A percentile compares a stretch with the other conserved stretches of the same genome.
Evolutionary conservation across 768 basidiomycete species (phyloP).

Genomic region (Boletus fagicola): DNA sequence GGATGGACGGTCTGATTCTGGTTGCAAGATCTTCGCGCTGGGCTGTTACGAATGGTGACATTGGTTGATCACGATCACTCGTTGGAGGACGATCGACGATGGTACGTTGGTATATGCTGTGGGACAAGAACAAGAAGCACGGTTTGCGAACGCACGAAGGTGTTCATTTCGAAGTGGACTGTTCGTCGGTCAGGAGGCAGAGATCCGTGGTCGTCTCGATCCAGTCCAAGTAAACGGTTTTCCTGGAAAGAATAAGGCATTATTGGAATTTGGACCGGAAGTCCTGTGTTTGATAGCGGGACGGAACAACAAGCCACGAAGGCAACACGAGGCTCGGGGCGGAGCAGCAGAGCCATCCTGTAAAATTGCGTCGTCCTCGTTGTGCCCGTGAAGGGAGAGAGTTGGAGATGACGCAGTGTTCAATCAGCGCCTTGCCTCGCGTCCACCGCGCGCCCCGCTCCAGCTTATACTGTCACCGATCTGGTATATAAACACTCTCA

Average conservation of each 20-base stretch:
- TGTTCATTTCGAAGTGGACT: conserved; percentile 26
- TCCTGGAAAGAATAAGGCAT: conserved; percentile 1
- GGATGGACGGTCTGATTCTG: conserved; percentile 14
- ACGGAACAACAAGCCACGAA: not conserved
- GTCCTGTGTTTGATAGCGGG: not conserved
- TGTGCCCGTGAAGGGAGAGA: not conserved
- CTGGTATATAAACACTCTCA: not conserved
- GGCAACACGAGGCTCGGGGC: not conserved
- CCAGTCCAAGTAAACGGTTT: conserved; percentile 8
- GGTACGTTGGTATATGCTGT: conserved; percentile 13
- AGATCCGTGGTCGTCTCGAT: conserved; percentile 18
- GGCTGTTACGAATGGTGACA: conserved; percentile 6
- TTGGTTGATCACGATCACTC: conserved; percentile 14
- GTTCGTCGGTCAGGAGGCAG: conserved; percentile 2
- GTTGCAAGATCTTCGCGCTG: conserved; percentile 1
- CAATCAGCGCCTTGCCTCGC: conserved; percentile 5
- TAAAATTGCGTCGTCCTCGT: conserved; percentile 2
- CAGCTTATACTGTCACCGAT: not conserved
- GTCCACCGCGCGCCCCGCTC: conserved; percentile 3
- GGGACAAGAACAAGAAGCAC: conserved; percentile 9
- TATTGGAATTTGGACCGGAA: too few relatives aligned
- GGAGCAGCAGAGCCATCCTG: conserved; percentile 14
- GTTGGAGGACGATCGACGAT: conserved; percentile 7
- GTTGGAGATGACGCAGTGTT: not conserved
- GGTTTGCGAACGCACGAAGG: not conserved